Conservation (phyloP, 208 protist genomes). For the Herpetomonas samuelpessoai region DNA sequence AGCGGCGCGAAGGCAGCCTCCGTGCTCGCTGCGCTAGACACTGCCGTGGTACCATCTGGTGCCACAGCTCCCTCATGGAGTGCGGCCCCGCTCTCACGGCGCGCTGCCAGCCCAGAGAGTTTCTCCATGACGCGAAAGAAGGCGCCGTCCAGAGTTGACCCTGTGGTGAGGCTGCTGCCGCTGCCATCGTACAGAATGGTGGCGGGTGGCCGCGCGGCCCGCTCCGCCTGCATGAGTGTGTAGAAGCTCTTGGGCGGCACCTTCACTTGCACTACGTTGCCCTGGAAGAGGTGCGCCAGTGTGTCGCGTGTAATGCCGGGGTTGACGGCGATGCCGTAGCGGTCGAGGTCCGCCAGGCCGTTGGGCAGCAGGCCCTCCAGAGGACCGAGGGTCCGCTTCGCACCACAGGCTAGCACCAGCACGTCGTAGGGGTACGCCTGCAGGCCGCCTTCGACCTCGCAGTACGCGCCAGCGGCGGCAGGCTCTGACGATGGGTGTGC, state of each 20-base stretch:
- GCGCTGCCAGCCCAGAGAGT: not conserved
- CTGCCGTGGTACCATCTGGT: not conserved
- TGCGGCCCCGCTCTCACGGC: not conserved
- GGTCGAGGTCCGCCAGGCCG: conserved; percentile 40
- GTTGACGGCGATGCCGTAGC: conserved; percentile 71
- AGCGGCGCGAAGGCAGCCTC: not conserved
- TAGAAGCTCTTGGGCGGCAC: conserved; percentile 74
- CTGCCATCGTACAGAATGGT: not conserved
- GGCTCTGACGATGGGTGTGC: not conserved
- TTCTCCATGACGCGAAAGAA: not conserved
- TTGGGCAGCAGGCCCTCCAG: conserved; percentile 22
- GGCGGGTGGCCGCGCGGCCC: not conserved
- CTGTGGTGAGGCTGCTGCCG: not conserved
- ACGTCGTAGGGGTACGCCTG: conserved; percentile 70
- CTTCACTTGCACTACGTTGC: conserved; percentile 78
- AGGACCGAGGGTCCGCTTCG: conserved; percentile 46
- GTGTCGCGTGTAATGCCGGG: conserved; percentile 75
- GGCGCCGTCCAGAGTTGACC: not conserved
- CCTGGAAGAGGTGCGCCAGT: conserved; percentile 53
- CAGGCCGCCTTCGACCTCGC: conserved; percentile 23
- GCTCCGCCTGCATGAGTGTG: conserved; percentile 27
- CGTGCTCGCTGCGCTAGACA: not conserved
- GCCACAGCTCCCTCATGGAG: not conserved
- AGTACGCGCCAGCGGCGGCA: not conserved
- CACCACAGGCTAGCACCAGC: conserved; percentile 72